phyloP scores from a whole-genome alignment of 768 basidiomycete genomes.

The Cubamyces sp. region DNA sequence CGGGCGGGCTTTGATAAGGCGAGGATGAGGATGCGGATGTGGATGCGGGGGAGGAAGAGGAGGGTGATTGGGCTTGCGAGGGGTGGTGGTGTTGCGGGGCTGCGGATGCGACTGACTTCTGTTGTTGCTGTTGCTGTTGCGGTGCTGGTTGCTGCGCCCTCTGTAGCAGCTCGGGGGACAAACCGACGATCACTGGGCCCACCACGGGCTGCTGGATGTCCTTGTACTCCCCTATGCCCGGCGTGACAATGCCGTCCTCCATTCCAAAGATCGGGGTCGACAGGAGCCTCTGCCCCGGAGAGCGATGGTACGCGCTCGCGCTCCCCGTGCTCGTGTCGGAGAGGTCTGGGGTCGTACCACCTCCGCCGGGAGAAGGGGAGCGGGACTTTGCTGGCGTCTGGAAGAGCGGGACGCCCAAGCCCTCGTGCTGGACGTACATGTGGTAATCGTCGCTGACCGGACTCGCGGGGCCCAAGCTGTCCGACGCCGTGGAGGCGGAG shows the following conservation, averaged over 20 bases:
- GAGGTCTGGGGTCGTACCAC: conserved; percentile 21
- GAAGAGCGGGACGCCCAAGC: conserved; percentile 40
- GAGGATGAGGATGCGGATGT: conserved; percentile 6
- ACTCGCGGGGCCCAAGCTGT: conserved; percentile 25
- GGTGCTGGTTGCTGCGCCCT: not conserved
- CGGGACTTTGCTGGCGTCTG: conserved; percentile 39
- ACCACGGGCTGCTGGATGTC: conserved; percentile 63
- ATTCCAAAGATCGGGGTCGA: conserved; percentile 24
- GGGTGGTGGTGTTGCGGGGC: not conserved
- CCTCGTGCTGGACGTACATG: conserved; percentile 8
- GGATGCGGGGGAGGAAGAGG: conserved; percentile 12
- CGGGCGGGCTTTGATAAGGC: conserved; percentile 1
- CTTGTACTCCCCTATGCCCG: conserved; percentile 65
- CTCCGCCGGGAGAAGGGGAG: conserved; percentile 34
- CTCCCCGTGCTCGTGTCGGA: conserved; percentile 24
- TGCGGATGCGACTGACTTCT: conserved; percentile 7
- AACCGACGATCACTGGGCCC: conserved; percentile 58
- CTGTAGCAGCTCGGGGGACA: conserved; percentile 26
- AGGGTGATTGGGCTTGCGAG: not conserved
- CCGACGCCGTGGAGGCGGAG: conserved; percentile 30
- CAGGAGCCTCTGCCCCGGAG: conserved; percentile 12
- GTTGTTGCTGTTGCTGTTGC: not conserved
- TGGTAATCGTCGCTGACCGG: conserved; percentile 21
- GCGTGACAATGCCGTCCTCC: conserved; percentile 48
- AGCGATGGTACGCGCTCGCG: conserved; percentile 17